A percentile compares a stretch with the other conserved stretches of the same genome.
phyloP scores from a whole-genome alignment of 176 grass and related monocot genomes.

The Zea mays region Zm-B73-REFERENCE-NAM-5.0 NC_050103.1:155438001-155438500 shows the following conservation, averaged over 20 bases:
- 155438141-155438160: conserved; percentile 98
- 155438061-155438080: conserved; percentile 20
- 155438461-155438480: neutral
- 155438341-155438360: conserved; percentile 85
- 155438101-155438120: conserved; percentile 89
- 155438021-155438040: neutral
- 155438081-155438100: conserved; percentile 94
- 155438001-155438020: neutral
- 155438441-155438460: neutral
- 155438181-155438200: conserved; percentile 17
- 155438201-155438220: conserved; percentile 14
- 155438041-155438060: conserved; percentile 28
- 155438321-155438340: conserved; percentile 92
- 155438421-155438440: conserved; percentile 19
- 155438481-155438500: conserved; percentile 11
- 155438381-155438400: conserved; percentile 84
- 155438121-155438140: conserved; percentile 96
- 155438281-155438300: conserved; percentile 81
- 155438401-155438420: neutral
- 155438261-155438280: conserved; percentile 63
- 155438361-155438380: conserved; percentile 91
- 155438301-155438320: conserved; percentile 89
- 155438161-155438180: conserved; percentile 97
- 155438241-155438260: conserved; percentile 18
- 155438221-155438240: conserved; percentile 25